These are phyloP conservation scores for Inga leiocalycina DNA, from an alignment of 306 rosid genomes.

Conservation along the genomic window DNA sequence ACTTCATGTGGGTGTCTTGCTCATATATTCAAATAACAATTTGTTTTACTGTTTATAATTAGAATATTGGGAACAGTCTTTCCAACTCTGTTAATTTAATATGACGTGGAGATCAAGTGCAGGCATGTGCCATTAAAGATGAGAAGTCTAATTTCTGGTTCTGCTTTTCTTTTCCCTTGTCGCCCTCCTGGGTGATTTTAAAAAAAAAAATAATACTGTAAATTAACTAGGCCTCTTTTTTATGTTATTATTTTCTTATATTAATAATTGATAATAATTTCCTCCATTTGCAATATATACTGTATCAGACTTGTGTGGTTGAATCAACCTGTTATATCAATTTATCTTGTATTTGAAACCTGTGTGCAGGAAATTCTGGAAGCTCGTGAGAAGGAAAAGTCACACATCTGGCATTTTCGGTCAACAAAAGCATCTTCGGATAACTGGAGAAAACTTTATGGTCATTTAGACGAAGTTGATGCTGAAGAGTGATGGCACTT, in stretches of 20 bases:
- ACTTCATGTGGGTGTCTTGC: background rate
- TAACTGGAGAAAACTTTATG: slow-evolving; percentile 57
- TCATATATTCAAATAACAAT: background rate
- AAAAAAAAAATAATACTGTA: background rate
- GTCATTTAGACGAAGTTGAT: slow-evolving; percentile 60
- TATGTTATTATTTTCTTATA: background rate
- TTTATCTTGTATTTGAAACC: slow-evolving; percentile 2
- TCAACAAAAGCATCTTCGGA: slow-evolving; percentile 73
- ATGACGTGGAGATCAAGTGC: background rate
- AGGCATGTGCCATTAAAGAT: background rate
- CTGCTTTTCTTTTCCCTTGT: background rate
- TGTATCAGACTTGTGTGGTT: background rate
- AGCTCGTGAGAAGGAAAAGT: slow-evolving; percentile 58
- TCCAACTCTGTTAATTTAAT: background rate
- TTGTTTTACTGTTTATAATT: slow-evolving; percentile 8
- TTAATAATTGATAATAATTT: background rate
- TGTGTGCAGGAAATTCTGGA: slow-evolving; percentile 79
- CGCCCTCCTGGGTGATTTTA: background rate
- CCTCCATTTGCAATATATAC: background rate
- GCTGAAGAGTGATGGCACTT: background rate
- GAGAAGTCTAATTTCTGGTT: slow-evolving; percentile 1
- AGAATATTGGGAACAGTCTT: background rate
- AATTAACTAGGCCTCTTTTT: slow-evolving; percentile 6
- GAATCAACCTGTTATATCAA: background rate
- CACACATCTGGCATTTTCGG: slow-evolving; percentile 78